Conservation (phyloP, 1,139 yeast species). For the Saccharomyces pastorianus region DNA sequence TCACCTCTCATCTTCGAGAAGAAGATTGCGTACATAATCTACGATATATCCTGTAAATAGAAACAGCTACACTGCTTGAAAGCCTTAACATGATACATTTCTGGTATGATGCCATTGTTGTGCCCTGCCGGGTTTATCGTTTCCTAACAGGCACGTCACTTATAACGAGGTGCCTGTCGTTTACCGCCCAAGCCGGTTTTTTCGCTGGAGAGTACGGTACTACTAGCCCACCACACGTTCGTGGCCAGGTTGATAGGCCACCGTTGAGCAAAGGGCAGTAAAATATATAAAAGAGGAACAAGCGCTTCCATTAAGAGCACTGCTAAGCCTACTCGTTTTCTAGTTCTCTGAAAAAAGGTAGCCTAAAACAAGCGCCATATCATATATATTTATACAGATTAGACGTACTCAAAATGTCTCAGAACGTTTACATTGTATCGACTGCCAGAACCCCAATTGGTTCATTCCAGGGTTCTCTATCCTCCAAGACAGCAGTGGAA, state of each 20-base stretch:
- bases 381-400: neutral
- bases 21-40: neutral
- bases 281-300: neutral
- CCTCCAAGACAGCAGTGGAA: slow-evolving; percentile 70
- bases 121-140: neutral
- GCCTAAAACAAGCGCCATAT: neutral
- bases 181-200: neutral
- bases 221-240: neutral
- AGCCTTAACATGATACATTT: neutral
- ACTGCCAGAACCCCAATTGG: slow-evolving; percentile 94
- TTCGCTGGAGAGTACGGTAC: slow-evolving; percentile 1
- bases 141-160: neutral
- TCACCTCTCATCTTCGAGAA: neutral
- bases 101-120: neutral
- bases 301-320: neutral
- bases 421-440: slow-evolving; percentile 75
- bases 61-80: neutral
- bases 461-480: slow-evolving; percentile 75
- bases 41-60: slow-evolving; percentile 6
- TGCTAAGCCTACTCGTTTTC: neutral
- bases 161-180: neutral
- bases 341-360: neutral
- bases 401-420: slow-evolving; percentile 24
- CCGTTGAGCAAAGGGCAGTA: neutral
- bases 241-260: neutral